Base-by-base conservation (phyloP, 1,139 yeast genomes). In the Saccharomyces hybrid region DNA sequence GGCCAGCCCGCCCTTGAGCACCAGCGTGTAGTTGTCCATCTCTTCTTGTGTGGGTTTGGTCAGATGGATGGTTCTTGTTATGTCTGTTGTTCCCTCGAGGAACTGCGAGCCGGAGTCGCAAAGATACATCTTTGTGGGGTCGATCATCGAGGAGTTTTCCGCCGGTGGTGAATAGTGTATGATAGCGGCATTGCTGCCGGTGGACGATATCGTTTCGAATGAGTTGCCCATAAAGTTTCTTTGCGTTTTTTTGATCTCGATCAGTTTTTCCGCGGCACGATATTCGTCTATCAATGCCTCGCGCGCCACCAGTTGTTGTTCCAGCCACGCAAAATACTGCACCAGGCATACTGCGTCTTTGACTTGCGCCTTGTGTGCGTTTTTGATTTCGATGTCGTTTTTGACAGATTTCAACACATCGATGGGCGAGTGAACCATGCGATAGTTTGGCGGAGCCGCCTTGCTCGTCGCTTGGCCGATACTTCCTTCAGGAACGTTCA, bases 91-190 rank as follows among this genome's bases (percentile, higher is more conserved):
- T 38, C 99, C 99, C 59, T 91, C 97, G 51, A 84, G 73, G 67
- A 86, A 95, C 68, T 95, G 99, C 2, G 96, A 86, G 5, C 99
- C 99, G 2, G 97, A 84, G 70, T 95, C 99, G 66, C 89, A 82
- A 57, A 95, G 76, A 68, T 91, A 93, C 28, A 90, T 80, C 66
- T 88, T 86, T 50, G 80, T 74, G 16, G 91, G 90, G 62, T 88
- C 84, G 55, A 95, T 85, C 62, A 82, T 76, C 3, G 87, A 73
- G 56, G 88, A 83, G 32, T 79, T 75, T 31, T 79, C 85, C 49
- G 64, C 68, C 3, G 77, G 75, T n/a, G 96, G 99, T 19, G 87
- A 75, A 70, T 95, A 95, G 70, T 95, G 99, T 59, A 95, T 89
- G 11, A 93, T 78, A 0, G 99, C 96, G 5, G 96, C 95, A 69